These are phyloP conservation scores for Raffaelea arxii DNA, from an alignment of 2,329 filamentous ascomycete genomes.

Conservation along the genomic window DNA sequence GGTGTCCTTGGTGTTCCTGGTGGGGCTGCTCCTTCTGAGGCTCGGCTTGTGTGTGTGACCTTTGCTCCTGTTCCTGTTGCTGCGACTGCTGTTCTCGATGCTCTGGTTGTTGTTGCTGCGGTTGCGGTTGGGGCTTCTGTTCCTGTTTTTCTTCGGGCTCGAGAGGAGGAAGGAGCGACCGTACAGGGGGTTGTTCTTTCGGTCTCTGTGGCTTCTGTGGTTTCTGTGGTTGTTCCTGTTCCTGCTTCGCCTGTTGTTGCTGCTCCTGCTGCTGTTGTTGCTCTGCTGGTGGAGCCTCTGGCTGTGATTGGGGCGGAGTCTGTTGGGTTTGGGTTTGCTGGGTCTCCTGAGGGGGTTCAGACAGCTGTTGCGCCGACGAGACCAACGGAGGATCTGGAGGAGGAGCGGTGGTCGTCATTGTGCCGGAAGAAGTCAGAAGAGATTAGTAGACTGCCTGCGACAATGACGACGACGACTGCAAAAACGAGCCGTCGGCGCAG, in stretches of 20 bases:
- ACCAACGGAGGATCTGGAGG: not conserved
- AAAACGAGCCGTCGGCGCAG: not conserved
- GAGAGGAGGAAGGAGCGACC: too few relatives aligned
- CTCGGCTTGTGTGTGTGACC: too few relatives aligned
- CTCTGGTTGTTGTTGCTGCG: not conserved
- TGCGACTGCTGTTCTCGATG: not conserved
- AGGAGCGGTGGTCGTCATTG: constrained; percentile 5
- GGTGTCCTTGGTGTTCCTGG: too few relatives aligned
- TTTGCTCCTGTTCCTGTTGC: constrained; percentile 4
- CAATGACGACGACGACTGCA: not conserved
- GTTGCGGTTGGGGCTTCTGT: not conserved
- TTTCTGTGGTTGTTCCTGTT: not conserved
- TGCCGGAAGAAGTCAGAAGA: not conserved
- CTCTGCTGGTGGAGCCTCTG: not conserved
- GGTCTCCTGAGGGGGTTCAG: too few relatives aligned
- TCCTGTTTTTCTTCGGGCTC: not conserved
- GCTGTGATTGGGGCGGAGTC: not conserved
- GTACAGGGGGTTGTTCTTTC: not conserved
- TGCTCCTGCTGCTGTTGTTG: not conserved
- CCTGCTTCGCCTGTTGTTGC: not conserved
- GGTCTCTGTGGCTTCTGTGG: not conserved
- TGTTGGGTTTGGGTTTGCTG: not conserved
- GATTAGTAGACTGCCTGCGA: too few relatives aligned
- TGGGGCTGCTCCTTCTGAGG: too few relatives aligned
- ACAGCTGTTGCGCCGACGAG: too few relatives aligned